phyloP scores from a whole-genome alignment of 2,329 filamentous ascomycete species.

The Colletotrichum incanum region DNA sequence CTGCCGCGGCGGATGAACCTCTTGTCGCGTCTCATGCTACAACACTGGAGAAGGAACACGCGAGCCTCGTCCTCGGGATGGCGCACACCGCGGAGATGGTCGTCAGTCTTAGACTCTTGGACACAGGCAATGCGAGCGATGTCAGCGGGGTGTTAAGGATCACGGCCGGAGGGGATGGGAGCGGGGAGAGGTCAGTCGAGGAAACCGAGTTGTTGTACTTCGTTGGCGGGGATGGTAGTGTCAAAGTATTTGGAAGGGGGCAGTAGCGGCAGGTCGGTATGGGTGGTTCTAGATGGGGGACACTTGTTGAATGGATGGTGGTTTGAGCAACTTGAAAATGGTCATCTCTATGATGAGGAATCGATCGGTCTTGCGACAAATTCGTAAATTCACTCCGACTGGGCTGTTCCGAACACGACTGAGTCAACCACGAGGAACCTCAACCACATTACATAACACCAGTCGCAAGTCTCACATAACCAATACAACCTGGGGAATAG shows the following conservation, averaged over 20 bases:
- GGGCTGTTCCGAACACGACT: not conserved
- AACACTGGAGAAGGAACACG: slow-evolving; percentile 78
- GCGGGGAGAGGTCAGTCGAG: slow-evolving; percentile 54
- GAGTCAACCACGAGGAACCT: not conserved
- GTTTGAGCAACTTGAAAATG: not conserved
- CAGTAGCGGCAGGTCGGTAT: slow-evolving; percentile 54
- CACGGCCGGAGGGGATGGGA: slow-evolving; percentile 67
- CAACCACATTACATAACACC: not conserved
- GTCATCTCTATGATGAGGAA: too few relatives aligned
- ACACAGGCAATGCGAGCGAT: slow-evolving; percentile 91
- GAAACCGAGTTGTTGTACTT: slow-evolving; percentile 86
- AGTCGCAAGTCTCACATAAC: not conserved
- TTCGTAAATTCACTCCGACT: not conserved
- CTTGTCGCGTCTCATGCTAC: slow-evolving; percentile 75
- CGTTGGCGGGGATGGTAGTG: slow-evolving; percentile 83
- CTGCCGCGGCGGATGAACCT: slow-evolving; percentile 81
- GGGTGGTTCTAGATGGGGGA: not conserved
- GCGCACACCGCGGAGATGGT: slow-evolving; percentile 84
- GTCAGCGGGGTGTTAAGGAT: slow-evolving; percentile 90
- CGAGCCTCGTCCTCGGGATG: slow-evolving; percentile 78
- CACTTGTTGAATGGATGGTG: not conserved
- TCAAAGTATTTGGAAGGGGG: slow-evolving; percentile 89
- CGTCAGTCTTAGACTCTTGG: slow-evolving; percentile 81
- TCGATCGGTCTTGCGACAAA: not conserved
- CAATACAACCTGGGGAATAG: not conserved